Evolutionary conservation across 352 stramenopile species (phyloP), one percentile per base, ranked within the genome.

Genomic region (Phytophthora constricta): DNA sequence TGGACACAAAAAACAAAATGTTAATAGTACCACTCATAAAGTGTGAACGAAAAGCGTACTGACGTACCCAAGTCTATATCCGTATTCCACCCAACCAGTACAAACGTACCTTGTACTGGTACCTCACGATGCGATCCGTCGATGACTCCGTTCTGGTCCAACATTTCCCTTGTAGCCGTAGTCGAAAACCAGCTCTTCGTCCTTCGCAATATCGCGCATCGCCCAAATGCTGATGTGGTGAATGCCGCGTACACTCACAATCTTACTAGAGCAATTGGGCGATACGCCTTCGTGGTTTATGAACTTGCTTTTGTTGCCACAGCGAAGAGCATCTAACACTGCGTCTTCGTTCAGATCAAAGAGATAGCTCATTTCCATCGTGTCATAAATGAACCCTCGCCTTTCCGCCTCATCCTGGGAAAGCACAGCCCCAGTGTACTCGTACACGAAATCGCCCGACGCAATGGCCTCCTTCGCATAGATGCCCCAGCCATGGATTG

Each of bases 271-370:
- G 61, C 88, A 96, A 57, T 98, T 98, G 4, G 88, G 85, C 22
- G 77, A 52, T 25, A 70, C 70, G 22, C 51, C 65, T 17, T 66
- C 79, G 65, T 98, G 92, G 63, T 97, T 96, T 0, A 84, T 80
- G 58, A 96, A 98, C 50, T 93, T 90, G 52, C 89, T 94, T 77
- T 98, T 98, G 82, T 98, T 98, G 22, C 96, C 95, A 52, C 94
- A 95, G 43, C 87, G 84, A 42, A 93, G 90, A 5, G 94, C 93
- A 74, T 98, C 96, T 26, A 99, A 75, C 28, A 94, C 82, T 13
- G 80, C 80, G 56, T 98, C 93, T 11, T 90, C 85, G 59, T 94
- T 28, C 42, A 98, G 55, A 70, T 98, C 92, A 65, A 98, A 98
- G 19, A 98, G 54, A 58, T 97, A 98, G 14, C 78, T 89, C 65